Evolutionary conservation across 73 alveolate species (phyloP), one percentile per base, ranked within the genome.

Genomic region (Tetrahymena borealis): DNA sequence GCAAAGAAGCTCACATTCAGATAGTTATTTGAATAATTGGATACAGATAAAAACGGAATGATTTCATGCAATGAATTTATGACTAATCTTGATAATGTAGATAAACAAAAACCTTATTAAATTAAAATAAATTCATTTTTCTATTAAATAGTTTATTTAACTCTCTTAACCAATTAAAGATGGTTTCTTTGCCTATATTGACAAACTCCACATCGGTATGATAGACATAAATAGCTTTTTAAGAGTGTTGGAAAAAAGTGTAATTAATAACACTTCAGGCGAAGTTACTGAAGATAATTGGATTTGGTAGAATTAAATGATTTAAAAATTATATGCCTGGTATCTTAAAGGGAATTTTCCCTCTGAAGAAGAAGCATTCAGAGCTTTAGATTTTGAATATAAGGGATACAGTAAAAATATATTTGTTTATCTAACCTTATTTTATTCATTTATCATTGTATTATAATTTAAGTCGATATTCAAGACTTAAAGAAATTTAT

Each of bases 141-240:
- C 90, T 37, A 96, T 97, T 28, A 94, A 78, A 8, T 35, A 95
- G 78, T 91, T 95, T 3, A 91, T 97, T 39, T 78, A 90, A 20
- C 94, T 97, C 15, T 94, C 98, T 78, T 79, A 95, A 78, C 98
- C 97, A 18, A 96, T 96, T 15, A 97, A 97, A 79, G 98, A 97
- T 91, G 97, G 97, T 37, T 92, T 97, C 39, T 97, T 97, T 93
- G 98, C 99, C 1, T 90, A 94, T 42, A 97, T 97, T 97, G 99
- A 97, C 78, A 94, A 78, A 39, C 42, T 94, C 43, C 93, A 94
- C n/a, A 97, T 96, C 11, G 99, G 99, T 12, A 79, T 97, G 78
- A 95, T 97, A 11, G 98, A 97, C 93, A 93, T 94, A 42, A 97
- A 95, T 35, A 94, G 94, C 37, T 97, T 97, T 96, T 60, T 95